Evolutionary conservation across 1,284 basidiomycete genomes (phyloP).

Genomic region (Microbotryomycetes sp.): DNA sequence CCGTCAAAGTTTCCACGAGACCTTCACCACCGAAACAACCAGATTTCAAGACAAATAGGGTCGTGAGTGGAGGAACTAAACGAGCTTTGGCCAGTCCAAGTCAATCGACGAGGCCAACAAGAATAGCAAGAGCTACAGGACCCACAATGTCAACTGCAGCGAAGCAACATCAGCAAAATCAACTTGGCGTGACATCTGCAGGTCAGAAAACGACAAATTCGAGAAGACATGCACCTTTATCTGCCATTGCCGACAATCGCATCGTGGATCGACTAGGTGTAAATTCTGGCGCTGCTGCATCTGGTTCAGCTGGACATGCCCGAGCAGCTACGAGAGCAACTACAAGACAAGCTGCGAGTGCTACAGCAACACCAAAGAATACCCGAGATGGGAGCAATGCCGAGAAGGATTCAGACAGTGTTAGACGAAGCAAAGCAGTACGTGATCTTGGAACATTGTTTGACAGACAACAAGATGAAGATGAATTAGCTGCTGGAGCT

Average conservation of each 20-base stretch:
- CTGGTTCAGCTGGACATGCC: background rate
- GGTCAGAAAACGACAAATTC: background rate
- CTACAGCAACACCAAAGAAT: background rate
- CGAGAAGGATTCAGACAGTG: background rate
- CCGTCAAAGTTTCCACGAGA: background rate
- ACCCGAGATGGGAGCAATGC: no score
- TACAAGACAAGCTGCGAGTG: background rate
- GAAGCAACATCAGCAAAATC: no score
- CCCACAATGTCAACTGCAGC: background rate
- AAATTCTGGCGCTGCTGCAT: background rate
- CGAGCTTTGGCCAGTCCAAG: background rate
- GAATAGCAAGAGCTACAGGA: constrained; percentile 17
- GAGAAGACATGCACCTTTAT: constrained; percentile 8
- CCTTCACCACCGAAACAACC: background rate
- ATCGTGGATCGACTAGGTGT: constrained; percentile 23
- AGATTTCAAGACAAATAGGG: background rate
- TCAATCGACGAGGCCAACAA: constrained; percentile 13
- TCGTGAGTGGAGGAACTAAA: background rate
- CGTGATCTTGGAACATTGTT: constrained; percentile 27
- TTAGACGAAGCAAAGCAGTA: constrained; percentile 14
- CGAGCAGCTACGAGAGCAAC: background rate
- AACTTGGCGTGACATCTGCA: no score
- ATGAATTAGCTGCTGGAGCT: background rate
- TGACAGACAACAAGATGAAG: constrained; percentile 2
- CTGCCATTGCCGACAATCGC: constrained; percentile 24